Evolutionary conservation across 306 rosid genomes (phyloP).

Genomic region (Citrullus mucosospermus): DNA sequence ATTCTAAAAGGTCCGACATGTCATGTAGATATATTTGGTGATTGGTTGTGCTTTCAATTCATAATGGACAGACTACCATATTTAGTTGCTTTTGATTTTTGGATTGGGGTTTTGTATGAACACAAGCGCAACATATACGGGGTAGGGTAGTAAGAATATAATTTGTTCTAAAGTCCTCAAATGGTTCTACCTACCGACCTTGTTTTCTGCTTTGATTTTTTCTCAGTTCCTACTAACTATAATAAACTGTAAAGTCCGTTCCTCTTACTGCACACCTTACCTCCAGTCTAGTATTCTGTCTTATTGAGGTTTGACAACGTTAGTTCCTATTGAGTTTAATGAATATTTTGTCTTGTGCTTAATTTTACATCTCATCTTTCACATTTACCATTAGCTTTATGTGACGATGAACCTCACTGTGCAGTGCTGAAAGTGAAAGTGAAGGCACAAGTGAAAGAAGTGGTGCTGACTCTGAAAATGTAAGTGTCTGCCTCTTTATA

Average conservation of each 20-base stretch:
- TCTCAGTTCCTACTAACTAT: neutral
- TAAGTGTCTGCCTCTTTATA: conserved; percentile 29
- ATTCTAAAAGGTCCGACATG: conserved; percentile 67
- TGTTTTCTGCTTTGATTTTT: neutral
- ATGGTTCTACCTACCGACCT: neutral
- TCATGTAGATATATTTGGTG: neutral
- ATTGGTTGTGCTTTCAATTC: conserved; percentile 1
- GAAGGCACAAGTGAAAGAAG: conserved; percentile 95
- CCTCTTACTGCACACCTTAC: neutral
- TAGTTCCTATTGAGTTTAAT: neutral
- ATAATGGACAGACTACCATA: neutral
- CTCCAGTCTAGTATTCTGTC: neutral
- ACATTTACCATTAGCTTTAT: conserved; percentile 24
- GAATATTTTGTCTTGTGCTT: neutral
- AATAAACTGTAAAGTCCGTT: neutral
- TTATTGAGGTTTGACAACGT: neutral
- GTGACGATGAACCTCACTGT: conserved; percentile 19
- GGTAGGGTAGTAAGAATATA: neutral
- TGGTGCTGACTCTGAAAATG: conserved; percentile 81
- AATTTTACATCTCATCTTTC: conserved; percentile 11
- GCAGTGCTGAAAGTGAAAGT: conserved; percentile 94
- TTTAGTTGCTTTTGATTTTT: neutral
- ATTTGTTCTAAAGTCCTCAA: conserved; percentile 2
- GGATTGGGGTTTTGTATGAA: neutral
- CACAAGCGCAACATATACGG: neutral